These are phyloP conservation scores for peach (Prunus persica) DNA, from an alignment of 306 rosid species.

Conservation along the genomic window DNA sequence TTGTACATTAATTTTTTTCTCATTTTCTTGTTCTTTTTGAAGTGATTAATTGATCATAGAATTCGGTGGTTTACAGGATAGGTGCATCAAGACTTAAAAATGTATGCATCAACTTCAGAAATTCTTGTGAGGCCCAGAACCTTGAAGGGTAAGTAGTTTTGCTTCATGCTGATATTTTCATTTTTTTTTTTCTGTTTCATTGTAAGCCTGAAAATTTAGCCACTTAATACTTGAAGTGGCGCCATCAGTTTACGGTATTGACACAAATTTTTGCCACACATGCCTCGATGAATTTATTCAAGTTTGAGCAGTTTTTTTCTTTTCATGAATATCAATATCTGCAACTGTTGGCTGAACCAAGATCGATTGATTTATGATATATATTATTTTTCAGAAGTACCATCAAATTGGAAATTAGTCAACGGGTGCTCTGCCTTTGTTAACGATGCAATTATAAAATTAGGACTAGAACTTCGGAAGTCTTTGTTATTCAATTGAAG, in stretches of 20 bases:
- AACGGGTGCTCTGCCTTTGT: not conserved
- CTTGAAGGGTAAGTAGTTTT: slow-evolving; percentile 60
- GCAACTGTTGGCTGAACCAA: not conserved
- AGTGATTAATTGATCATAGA: not conserved
- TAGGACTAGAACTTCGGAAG: not conserved
- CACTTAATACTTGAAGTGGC: not conserved
- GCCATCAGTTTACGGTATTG: not conserved
- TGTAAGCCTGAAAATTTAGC: not conserved
- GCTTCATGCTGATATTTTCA: not conserved
- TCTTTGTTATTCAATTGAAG: not conserved
- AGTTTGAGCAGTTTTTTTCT: not conserved
- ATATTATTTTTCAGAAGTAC: no score
- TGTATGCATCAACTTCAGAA: slow-evolving; percentile 52
- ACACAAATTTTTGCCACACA: not conserved
- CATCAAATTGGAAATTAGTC: not conserved
- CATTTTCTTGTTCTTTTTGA: not conserved
- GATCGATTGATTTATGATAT: not conserved
- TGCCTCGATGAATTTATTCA: not conserved
- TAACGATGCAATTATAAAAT: not conserved
- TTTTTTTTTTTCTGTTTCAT: no score
- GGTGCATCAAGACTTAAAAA: slow-evolving; percentile 68
- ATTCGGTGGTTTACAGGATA: slow-evolving; percentile 41
- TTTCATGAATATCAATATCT: not conserved
- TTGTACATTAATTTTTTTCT: not conserved
- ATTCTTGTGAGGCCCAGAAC: slow-evolving; percentile 59